Evolutionary conservation across 495 filamentous ascomycete species (phyloP).

Genomic region (Extremus antarcticus): DNA sequence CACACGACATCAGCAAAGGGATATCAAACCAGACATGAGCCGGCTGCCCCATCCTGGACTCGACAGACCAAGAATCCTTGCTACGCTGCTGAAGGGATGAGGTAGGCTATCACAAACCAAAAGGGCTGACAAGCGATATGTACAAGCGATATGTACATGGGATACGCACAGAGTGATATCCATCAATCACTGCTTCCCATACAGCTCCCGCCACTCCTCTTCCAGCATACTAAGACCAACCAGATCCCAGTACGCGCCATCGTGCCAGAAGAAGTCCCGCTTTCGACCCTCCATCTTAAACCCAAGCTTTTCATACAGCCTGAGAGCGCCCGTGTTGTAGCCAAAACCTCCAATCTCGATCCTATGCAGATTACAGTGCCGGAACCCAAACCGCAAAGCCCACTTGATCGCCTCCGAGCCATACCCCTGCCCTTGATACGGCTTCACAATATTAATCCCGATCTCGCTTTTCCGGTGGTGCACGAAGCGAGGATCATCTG

Average conservation of each 20-base stretch:
- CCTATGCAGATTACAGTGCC: slow-evolving; percentile 34
- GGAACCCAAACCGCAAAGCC: slow-evolving; percentile 38
- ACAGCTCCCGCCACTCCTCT: slow-evolving; percentile 30
- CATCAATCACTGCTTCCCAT: neutral
- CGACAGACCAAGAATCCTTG: too few relatives aligned
- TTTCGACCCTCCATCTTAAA: slow-evolving; percentile 39
- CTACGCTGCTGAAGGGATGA: too few relatives aligned
- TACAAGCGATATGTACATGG: neutral
- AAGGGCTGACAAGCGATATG: too few relatives aligned
- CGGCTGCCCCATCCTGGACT: too few relatives aligned
- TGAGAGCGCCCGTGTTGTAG: slow-evolving; percentile 33
- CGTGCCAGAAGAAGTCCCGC: slow-evolving; percentile 31
- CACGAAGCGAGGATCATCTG: neutral
- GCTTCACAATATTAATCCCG: slow-evolving; percentile 27
- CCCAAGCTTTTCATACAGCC: slow-evolving; percentile 34
- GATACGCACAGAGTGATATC: neutral
- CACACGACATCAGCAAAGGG: too few relatives aligned
- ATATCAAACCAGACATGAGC: too few relatives aligned
- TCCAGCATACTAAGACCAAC: slow-evolving; percentile 35
- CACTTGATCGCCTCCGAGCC: slow-evolving; percentile 41
- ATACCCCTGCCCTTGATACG: slow-evolving; percentile 37
- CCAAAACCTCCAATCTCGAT: slow-evolving; percentile 28
- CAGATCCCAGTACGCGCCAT: slow-evolving; percentile 35
- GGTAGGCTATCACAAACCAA: too few relatives aligned
- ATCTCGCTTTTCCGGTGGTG: slow-evolving; percentile 34